Base-by-base conservation (phyloP, 2,329 filamentous ascomycete species). In the Pyrenophora teres region DNA sequence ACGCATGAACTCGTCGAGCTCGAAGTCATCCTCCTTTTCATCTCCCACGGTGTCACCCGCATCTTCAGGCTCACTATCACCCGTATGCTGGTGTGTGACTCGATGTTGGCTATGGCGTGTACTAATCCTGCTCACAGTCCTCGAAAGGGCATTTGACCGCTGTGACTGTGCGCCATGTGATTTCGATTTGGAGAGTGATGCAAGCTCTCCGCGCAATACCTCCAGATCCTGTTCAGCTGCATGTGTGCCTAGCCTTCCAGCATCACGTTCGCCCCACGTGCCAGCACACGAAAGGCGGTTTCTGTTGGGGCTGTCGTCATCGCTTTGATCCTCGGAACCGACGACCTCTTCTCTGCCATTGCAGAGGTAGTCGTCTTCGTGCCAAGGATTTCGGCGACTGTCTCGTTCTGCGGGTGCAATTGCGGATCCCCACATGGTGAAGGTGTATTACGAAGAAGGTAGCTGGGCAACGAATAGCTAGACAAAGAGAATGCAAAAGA, bases 1-100 rank as follows among this genome's bases (percentile, higher is more conserved):
- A 40, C 84, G 82, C 74, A 92, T 83, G 67, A 92, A 92, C 10
- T 84, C 77, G 30, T 81, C 82, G 1, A 92, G 78, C 54, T 88
- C 82, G 57, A 92, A 91, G 2, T 83, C 85, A 1, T 84, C 82
- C 2, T 83, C 71, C 13, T 82, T 79, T 13, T 81, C 78, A 4
- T 72, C 75, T 46, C 76, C 63, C 13, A 57, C 55, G 36, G 62
- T 62, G n/a, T 25, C n/a, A n/a, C 50, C 63, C 23, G 57, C 49
- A 33, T 68, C 64, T 2, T 48, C 56, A 7, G 52, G 50, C 40
- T 72, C 68, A 1, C 64, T 55, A 16, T 65, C 60, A 31, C 50
- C 57, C 13, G 39, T 40, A 7, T 59, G 43, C n/a, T 44, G 27
- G 41, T 3, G 38, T 36, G 62, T 64, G 15, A 40, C 51, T 21